Base-by-base conservation (phyloP, 108 stramenopile genomes). In the Parietichytrium sp. region DNA sequence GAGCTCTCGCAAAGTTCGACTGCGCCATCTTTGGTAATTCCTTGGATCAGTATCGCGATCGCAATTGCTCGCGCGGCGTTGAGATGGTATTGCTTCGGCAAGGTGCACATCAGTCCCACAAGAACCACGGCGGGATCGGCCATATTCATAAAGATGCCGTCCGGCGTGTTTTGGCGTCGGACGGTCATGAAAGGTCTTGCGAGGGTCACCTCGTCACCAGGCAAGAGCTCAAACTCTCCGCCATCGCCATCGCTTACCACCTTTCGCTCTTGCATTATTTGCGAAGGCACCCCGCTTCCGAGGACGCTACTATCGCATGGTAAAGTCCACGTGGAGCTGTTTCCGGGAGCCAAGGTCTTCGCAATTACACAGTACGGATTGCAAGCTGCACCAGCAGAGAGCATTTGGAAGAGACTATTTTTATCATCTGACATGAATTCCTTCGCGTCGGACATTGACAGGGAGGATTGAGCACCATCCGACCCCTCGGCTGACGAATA, bases 31-130 rank as follows among this genome's bases (percentile, higher is more conserved):
- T 72, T 42, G 16, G 45, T 6, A 6, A 72, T 42, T 33, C 61
- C 61, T 2, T 72, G 61, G 38, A 72, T 42, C 10, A 72, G 4
- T n/a, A 42, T 72, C 13, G 61, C 61, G 38, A 72, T 72, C n/a
- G 61, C 61, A 10, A 72, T 42, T 10, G 61, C 61, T 8, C 61
- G 61, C 10, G 45, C 61, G 8, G 61, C 61, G 15, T 42, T 33
- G 45, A 72, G 36, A 42, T 72, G 45, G 15, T 45, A 42, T 10
- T 33, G 42, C 33, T 16, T 12, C 23, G 61, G 61, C 0, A 72
- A 20, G 0, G 61, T 42, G 20, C 38, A 23, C 16, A 72, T n/a
- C 3, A 72, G 42, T 6, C 38, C 61, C 33, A 72, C 61, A 0
- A 25, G 7, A n/a, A 72, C 38, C 10, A 25, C 45, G 10, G 45